Evolutionary conservation across 805 yeast genomes (phyloP).

Genomic region (Wickerhamomyces mucosus): DNA sequence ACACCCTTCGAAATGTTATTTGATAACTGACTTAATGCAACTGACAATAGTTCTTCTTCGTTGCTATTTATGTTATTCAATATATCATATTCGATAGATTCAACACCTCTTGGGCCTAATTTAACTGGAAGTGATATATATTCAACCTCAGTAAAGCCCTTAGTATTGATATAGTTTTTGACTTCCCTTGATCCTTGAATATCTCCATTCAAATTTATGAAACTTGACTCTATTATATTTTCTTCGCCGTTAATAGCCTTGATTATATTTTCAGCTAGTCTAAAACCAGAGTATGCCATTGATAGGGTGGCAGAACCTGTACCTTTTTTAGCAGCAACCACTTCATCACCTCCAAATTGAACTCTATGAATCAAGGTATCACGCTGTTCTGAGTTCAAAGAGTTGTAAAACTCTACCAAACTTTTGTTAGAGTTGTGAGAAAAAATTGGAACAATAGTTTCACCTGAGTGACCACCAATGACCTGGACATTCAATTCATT

Average conservation of each 20-base stretch:
- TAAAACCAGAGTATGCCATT: conserved; percentile 81
- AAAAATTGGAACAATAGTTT: conserved; percentile 69
- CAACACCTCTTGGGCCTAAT: conserved; percentile 16
- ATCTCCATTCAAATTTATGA: conserved; percentile 42
- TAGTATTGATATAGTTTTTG: conserved; percentile 6
- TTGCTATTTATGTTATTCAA: conserved; percentile 13
- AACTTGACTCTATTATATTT: conserved; percentile 33
- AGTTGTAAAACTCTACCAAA: conserved; percentile 30
- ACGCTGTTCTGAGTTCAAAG: conserved; percentile 31
- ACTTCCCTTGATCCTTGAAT: conserved; percentile 17
- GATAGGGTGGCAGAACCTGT: conserved; percentile 80
- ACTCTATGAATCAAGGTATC: conserved; percentile 66
- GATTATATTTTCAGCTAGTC: conserved; percentile 60
- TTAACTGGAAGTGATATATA: conserved; percentile 18
- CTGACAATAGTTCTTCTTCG: conserved; percentile 15
- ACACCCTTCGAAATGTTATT: conserved; percentile 19
- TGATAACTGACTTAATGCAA: conserved; percentile 13
- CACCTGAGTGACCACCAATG: conserved; percentile 83
- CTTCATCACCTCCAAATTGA: conserved; percentile 86
- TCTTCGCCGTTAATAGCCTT: conserved; percentile 38
- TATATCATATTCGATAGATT: conserved; percentile 12
- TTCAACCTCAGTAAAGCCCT: conserved; percentile 4
- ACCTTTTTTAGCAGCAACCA: conserved; percentile 77
- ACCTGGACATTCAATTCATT: conserved; percentile 43
- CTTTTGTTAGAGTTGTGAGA: conserved; percentile 36